Conservation (phyloP, 257 asterid species). For the Nicotiana otophora region DNA sequence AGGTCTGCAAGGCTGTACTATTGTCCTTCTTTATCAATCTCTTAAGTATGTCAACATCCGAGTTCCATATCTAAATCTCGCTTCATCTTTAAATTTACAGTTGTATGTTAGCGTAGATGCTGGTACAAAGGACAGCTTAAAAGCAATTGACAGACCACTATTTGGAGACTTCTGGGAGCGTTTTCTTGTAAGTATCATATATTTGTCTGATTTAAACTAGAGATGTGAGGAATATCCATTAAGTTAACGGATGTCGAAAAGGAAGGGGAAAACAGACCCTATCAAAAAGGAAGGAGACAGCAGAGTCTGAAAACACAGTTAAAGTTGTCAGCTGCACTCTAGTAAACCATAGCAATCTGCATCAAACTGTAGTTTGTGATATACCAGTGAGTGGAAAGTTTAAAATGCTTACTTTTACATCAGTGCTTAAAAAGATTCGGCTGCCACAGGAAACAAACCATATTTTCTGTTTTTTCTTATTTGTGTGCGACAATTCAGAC, state of each 20-base stretch:
- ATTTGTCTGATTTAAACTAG: background rate
- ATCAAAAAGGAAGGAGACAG: background rate
- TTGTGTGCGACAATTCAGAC: background rate
- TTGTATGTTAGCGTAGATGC: conserved; percentile 98
- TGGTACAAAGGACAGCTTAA: conserved; percentile 94
- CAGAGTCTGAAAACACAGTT: background rate
- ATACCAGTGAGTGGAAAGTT: background rate
- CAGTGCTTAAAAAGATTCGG: background rate
- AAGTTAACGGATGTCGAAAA: background rate
- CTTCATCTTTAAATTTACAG: conserved; percentile 41
- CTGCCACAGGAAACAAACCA: background rate
- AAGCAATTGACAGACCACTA: conserved; percentile 95
- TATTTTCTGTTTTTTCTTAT: conserved; percentile 4
- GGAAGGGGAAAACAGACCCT: background rate
- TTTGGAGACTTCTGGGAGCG: conserved; percentile 99
- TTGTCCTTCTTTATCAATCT: conserved; percentile 14
- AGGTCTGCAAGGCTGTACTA: conserved; percentile 38
- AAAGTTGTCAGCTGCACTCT: background rate
- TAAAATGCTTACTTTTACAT: background rate
- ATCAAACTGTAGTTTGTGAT: background rate
- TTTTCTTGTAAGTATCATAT: conserved; percentile 55
- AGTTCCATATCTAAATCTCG: background rate
- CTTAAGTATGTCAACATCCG: background rate
- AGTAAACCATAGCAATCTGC: background rate
- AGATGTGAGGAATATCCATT: background rate